These are phyloP conservation scores for Cyclospora cayetanensis DNA, from an alignment of 169 alveolate genomes.

Conservation along the genomic window DNA sequence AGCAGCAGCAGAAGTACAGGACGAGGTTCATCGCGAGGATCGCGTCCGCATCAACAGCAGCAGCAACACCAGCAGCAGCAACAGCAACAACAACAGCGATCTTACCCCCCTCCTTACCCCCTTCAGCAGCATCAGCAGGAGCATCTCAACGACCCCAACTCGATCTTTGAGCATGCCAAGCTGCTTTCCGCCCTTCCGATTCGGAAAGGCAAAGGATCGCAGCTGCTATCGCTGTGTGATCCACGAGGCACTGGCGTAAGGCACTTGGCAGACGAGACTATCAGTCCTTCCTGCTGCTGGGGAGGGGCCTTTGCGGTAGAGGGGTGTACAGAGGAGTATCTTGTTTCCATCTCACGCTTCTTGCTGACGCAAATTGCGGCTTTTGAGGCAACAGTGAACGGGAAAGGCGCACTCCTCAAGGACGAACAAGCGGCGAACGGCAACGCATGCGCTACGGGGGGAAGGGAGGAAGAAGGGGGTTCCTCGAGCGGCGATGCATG, in stretches of 20 bases:
- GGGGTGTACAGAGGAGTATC: constrained; percentile 67
- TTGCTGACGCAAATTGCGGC: constrained; percentile 63
- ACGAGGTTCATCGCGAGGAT: background rate
- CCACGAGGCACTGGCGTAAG: constrained; percentile 67
- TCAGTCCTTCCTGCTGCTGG: constrained; percentile 53
- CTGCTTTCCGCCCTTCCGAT: constrained; percentile 50
- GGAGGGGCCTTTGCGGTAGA: constrained; percentile 66
- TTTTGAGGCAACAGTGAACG: constrained; percentile 25
- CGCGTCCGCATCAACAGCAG: background rate
- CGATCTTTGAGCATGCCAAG: constrained; percentile 47
- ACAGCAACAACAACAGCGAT: constrained; percentile 23
- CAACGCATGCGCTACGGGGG: background rate
- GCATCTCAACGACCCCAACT: background rate
- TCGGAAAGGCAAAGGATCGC: constrained; percentile 45
- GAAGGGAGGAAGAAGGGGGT: background rate
- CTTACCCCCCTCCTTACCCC: too few species aligned
- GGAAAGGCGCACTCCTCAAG: background rate
- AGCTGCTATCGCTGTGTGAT: constrained; percentile 59
- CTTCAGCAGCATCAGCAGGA: constrained; percentile 7
- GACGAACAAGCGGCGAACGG: background rate
- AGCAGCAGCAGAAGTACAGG: background rate
- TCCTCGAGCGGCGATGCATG: background rate
- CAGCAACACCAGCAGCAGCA: background rate
- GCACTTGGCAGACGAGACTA: constrained; percentile 42
- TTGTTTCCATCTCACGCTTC: constrained; percentile 19